Base-by-base conservation (phyloP, 495 filamentous ascomycete genomes). In the Penicillium waksmanii region DNA sequence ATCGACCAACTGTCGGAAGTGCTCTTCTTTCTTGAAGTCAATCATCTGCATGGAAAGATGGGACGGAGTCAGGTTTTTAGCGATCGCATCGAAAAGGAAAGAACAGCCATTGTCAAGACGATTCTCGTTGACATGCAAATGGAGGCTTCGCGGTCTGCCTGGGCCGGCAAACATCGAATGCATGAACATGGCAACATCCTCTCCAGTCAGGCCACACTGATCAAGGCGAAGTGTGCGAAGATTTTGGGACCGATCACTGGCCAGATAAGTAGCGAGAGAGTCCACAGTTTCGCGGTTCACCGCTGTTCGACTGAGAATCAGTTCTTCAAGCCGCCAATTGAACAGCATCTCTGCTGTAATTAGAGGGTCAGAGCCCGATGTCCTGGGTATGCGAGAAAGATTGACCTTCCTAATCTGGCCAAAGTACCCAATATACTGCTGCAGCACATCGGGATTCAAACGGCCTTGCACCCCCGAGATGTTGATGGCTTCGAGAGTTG, bases 21-120 rank as follows among this genome's bases (percentile, higher is more conserved):
- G 84, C 11, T 80, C 75, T 68, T 96, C 92, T 59, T 88, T 84
- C 55, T 87, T 81, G 68, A 90, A 96, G 66, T 97, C 92, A 23
- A 97, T 84, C 85, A 94, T 90, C 56, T 89, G 82, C 80, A 98
- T 87, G 19, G 86, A 87, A 21, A 98, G 68, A 58, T 85, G 86
- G 18, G 86, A 80, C 5, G 94, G 93, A 0, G 89, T 86, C 46
- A 84, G 66, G 25, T 83, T 82, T 35, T 80, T 69, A 9, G 80
- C 78, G 57, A 97, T 89, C 19, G 87, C 87, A 35, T 86, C 80
- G 38, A 88, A 85, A 31, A 98, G 80, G 56, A 83, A 73, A 3
- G 85, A 83, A 47, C 91, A 90, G 43, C 87, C 82, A 64, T 83
- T 83, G 62, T 93, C 89, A 25, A 97, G 82, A 8, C 85, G 84